Base-by-base conservation (phyloP, 192 early-diverging fungal genomes). In the Podila clonocystis region DNA sequence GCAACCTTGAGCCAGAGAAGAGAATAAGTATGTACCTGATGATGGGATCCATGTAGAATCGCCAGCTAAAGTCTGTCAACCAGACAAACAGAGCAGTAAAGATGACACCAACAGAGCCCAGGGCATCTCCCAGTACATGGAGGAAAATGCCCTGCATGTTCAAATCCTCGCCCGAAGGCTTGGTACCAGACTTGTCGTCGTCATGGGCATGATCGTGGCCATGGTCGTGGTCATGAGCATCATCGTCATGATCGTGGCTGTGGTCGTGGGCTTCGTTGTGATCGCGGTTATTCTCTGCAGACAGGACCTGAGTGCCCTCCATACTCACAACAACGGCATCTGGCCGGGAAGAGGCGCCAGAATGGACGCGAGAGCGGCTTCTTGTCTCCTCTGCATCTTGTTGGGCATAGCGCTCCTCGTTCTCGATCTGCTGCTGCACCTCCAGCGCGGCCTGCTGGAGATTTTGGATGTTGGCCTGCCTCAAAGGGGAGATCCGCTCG, bases 31-130 rank as follows among this genome's bases (percentile, higher is more conserved):
- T 15, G 58, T 2, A 87, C 68, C 94, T 95, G 15, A 94, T 83
- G 61, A 92, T 70, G 49, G 97, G 97, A 82, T 98, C 97, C 82
- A 94, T 85, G 83, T 96, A 98, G 58, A 87, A 90, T 55, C 88
- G 74, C 95, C 94, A 97, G 3, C 65, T 58, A 30, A 88, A 91
- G 17, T 89, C 72, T 0, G 89, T 87, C 34, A 89, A 84, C 88
- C 93, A 93, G 48, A 96, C 92, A 59, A 96, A 87, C 59, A 96
- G 72, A 0, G 93, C 91, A 49, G 91, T 87, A 49, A 90, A 79
- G 50, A 98, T 95, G 29, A 98, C 97, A 4, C 93, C 97, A 59
- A 98, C 76, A 60, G 93, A 94, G 30, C 94, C 95, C 20, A 97
- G 85, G 5, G 94, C 92, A 80, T 98, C 97, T 57, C 97, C 96